Percentiles rank a stretch among this genome's conserved stretches.
Evolutionary conservation across 2,329 filamentous ascomycete genomes (phyloP).

Genomic region (Fusarium pilosicola): DNA sequence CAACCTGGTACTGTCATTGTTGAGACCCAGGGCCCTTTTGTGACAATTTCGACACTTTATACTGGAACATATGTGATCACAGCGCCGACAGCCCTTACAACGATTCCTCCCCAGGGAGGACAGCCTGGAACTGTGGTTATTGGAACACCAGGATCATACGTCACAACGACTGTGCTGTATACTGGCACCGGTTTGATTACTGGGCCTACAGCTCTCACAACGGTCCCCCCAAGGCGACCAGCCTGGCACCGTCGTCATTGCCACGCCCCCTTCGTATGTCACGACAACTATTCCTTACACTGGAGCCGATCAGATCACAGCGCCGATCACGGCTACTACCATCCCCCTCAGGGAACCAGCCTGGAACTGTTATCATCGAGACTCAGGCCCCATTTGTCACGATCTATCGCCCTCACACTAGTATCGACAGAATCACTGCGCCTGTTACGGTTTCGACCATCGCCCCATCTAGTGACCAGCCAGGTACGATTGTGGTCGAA

Average conservation of each 20-base stretch:
- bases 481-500: constrained; percentile 28
- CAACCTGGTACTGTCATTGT: constrained; percentile 11
- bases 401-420: constrained; percentile 21
- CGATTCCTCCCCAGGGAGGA: constrained; percentile 10
- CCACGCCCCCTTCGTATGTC: constrained; percentile 23
- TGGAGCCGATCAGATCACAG: constrained; percentile 18
- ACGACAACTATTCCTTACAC: constrained; percentile 21
- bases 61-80: constrained; percentile 18
- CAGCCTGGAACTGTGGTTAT: constrained; percentile 20
- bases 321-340: constrained; percentile 13
- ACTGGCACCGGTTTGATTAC: constrained; percentile 16
- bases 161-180: constrained; percentile 12
- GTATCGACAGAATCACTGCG: constrained; percentile 12
- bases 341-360: constrained; percentile 9
- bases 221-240: constrained; percentile 11
- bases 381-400: constrained; percentile 25
- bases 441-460: constrained; percentile 25
- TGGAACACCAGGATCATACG: constrained; percentile 7
- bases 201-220: constrained; percentile 10
- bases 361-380: constrained; percentile 26
- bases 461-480: constrained; percentile 11
- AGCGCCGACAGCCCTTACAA: constrained; percentile 12
- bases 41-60: constrained; percentile 14
- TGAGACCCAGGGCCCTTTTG: constrained; percentile 5
- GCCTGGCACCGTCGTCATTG: constrained; percentile 23